phyloP scores from a whole-genome alignment of 805 yeast genomes.

The Metschnikowia kunwiensis region DNA sequence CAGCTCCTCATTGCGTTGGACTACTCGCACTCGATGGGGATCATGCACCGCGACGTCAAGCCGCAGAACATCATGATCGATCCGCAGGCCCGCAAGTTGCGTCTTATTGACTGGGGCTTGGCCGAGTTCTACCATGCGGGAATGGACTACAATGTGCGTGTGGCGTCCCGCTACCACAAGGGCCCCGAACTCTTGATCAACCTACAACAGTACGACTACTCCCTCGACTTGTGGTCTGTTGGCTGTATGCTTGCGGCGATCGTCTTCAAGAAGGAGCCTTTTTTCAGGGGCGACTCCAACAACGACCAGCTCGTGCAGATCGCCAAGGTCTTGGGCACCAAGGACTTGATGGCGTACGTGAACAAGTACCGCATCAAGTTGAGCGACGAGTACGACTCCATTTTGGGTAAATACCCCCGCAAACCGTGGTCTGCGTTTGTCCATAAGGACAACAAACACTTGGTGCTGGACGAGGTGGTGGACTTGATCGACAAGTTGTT shows the following conservation, averaged over 20 bases:
- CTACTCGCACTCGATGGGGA: conserved; percentile 90
- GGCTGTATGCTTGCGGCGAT: conserved; percentile 93
- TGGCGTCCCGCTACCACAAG: conserved; percentile 88
- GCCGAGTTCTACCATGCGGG: conserved; percentile 93
- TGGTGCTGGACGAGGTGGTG: conserved; percentile 64
- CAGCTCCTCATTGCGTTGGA: conserved; percentile 82
- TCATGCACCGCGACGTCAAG: conserved; percentile 93
- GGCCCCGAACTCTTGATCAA: conserved; percentile 91
- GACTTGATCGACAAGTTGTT: conserved; percentile 79
- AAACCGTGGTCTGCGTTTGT: conserved; percentile 86
- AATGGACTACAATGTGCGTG: conserved; percentile 87
- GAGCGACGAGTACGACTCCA: conserved; percentile 72
- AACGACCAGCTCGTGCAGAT: conserved; percentile 90
- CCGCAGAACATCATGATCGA: conserved; percentile 97
- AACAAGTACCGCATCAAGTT: conserved; percentile 67
- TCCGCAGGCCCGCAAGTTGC: conserved; percentile 62
- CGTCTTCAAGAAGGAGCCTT: conserved; percentile 86
- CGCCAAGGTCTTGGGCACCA: conserved; percentile 83
- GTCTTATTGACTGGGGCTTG: conserved; percentile 93
- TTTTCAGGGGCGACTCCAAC: conserved; percentile 87
- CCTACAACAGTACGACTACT: conserved; percentile 84
- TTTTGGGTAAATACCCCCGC: conserved; percentile 64
- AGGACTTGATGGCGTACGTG: conserved; percentile 66
- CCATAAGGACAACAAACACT: conserved; percentile 62
- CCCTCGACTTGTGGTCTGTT: conserved; percentile 89